Conservation (phyloP, 1,284 basidiomycete species). For the Cutaneotrichosporon spelunceum region DNA sequence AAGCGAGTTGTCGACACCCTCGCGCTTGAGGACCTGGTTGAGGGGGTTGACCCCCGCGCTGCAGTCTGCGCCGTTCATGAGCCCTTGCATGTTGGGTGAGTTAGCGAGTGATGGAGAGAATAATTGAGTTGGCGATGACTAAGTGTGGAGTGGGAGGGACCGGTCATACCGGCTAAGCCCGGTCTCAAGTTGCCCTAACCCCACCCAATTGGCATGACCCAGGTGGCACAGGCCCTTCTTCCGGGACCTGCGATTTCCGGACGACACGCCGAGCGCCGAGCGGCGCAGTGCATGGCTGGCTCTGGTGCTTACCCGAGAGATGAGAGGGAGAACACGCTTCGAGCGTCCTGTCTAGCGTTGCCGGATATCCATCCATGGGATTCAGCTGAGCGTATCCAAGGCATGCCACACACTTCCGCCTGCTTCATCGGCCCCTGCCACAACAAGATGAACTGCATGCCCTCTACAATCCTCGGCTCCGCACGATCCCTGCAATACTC, state of each 20-base stretch:
- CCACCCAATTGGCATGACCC: background rate
- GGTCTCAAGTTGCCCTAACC: background rate
- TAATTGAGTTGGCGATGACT: background rate
- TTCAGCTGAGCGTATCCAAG: background rate
- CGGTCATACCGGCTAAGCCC: background rate
- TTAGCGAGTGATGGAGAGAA: background rate
- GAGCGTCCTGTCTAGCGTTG: too few relatives aligned
- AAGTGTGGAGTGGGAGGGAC: background rate
- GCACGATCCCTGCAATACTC: slow-evolving; percentile 35
- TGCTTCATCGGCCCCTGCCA: background rate
- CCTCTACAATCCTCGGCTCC: slow-evolving; percentile 36
- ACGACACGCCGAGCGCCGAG: too few relatives aligned
- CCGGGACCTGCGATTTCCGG: too few relatives aligned
- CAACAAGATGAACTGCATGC: background rate
- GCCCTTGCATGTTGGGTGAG: slow-evolving; percentile 49
- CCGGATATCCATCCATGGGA: background rate
- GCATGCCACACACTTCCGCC: background rate
- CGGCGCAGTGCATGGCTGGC: too few relatives aligned
- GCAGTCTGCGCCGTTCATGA: slow-evolving; percentile 90
- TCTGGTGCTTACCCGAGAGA: too few relatives aligned
- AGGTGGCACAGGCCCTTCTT: background rate
- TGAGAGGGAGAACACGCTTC: too few relatives aligned
- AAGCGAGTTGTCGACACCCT: slow-evolving; percentile 82
- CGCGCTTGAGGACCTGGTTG: slow-evolving; percentile 84
- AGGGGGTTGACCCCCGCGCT: slow-evolving; percentile 80